Base-by-base conservation (phyloP, 176 grass and related monocot genomes). In the Zoysia pacifica region DNA sequence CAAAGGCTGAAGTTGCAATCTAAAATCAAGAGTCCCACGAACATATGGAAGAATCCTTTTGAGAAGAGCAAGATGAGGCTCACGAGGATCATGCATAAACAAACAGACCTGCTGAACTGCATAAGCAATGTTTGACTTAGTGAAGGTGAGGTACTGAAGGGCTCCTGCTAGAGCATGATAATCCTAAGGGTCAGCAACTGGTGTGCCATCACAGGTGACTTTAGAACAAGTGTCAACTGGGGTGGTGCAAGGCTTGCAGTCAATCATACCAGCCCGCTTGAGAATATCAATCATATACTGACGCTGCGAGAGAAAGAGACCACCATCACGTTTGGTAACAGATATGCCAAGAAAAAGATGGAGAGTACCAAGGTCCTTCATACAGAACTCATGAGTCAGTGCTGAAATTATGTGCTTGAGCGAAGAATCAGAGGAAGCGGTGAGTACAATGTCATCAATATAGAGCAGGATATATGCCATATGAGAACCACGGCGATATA, bases 271-370 rank as follows among this genome's bases (percentile, higher is more conserved):
- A 2, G 41, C 67, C 0, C 67, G 52, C 3, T 35, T 0, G 2
- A 83, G 51, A 11, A 75, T 74, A 4, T 75, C 51, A 28, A 28
- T 28, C 28, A 28, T 28, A 28, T 28, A 28, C 28, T 28, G 28
- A 28, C 28, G 28, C 28, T 76, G 81, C 67, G 55, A 74, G 0
- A 75, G 9, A 16, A 75, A 50, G 0, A 76, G 13, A 5, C 56
- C 35, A 4, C 6, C 6, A 49, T 14, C 1, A 0, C 10, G 12
- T 4, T 8, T 15, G 1, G 5, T 4, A 2, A 75, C 81, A 0
- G 39, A 62, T 3, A 76, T 13, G 1, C 81, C 81, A 56, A 8
- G 5, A 76, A 83, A 14, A 28, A 53, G 73, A 56, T 83, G 81
- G 0, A 83, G 18, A 0, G 15, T 15, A 0, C 54, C 72, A 0